phyloP scores from a whole-genome alignment of 2,329 filamentous ascomycete species.

The Aspergillus ustus region DNA sequence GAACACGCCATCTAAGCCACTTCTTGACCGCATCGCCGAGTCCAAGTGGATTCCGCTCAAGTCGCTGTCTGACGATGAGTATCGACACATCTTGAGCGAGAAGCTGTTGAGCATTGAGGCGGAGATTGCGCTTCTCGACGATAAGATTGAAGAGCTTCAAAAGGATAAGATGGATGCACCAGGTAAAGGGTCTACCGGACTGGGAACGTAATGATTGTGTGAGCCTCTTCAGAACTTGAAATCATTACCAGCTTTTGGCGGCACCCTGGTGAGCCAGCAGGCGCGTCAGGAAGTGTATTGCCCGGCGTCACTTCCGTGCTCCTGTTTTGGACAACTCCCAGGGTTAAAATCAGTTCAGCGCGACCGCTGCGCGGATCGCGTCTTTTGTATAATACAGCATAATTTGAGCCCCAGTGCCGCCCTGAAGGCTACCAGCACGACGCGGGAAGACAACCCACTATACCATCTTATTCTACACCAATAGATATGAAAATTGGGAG shows the following conservation, averaged over 20 bases:
- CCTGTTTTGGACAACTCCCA: not conserved
- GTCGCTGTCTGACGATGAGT: slow-evolving; percentile 73
- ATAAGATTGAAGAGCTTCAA: slow-evolving; percentile 66
- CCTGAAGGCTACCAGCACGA: not conserved
- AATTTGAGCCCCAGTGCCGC: not conserved
- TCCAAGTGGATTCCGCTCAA: slow-evolving; percentile 75
- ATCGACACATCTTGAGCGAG: slow-evolving; percentile 70
- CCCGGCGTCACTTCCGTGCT: not conserved
- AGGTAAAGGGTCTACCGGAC: slow-evolving; percentile 2
- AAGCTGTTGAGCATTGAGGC: slow-evolving; percentile 73
- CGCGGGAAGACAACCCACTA: not conserved
- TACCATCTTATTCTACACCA: not conserved
- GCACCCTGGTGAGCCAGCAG: no score
- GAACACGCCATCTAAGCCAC: slow-evolving; percentile 43
- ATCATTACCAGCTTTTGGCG: no score
- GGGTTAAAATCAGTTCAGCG: not conserved
- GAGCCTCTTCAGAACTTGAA: no score
- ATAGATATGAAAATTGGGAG: not conserved
- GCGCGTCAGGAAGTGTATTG: not conserved
- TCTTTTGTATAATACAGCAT: not conserved
- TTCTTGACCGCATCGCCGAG: slow-evolving; percentile 57
- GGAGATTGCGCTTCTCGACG: slow-evolving; percentile 78
- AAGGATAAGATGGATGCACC: slow-evolving; percentile 24
- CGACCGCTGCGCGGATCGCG: no score
- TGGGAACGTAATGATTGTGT: slow-evolving; percentile 11